Evolutionary conservation across 2,329 filamentous ascomycete genomes (phyloP).

Genomic region (Tricladium varicosporioides): DNA sequence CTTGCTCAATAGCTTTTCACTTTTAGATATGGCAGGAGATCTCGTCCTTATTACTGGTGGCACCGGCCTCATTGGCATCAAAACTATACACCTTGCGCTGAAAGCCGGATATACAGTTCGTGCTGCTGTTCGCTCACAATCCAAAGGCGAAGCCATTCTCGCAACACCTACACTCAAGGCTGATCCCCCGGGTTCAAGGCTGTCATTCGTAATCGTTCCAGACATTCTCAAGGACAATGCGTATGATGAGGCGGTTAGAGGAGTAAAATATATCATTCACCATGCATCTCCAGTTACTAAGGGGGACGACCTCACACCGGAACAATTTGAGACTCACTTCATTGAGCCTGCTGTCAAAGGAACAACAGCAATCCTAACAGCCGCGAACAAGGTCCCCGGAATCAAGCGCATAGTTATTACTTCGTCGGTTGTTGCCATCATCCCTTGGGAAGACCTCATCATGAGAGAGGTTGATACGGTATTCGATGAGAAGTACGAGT

Average conservation of each 20-base stretch:
- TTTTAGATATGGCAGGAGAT: conserved; percentile 15
- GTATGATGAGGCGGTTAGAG: conserved; percentile 41
- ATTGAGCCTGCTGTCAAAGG: conserved; percentile 37
- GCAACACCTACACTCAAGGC: conserved; percentile 31
- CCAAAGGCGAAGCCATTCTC: conserved; percentile 42
- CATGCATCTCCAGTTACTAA: conserved; percentile 25
- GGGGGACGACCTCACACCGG: conserved; percentile 40
- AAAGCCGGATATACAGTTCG: conserved; percentile 42
- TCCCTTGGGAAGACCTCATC: conserved; percentile 23
- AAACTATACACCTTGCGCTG: conserved; percentile 40
- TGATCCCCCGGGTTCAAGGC: conserved; percentile 32
- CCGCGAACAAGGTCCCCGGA: conserved; percentile 36
- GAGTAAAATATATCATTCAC: conserved; percentile 38
- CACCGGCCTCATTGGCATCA: conserved; percentile 50
- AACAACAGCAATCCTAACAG: conserved; percentile 37
- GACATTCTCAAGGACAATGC: conserved; percentile 38
- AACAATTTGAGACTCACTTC: conserved; percentile 40
- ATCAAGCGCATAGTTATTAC: conserved; percentile 45
- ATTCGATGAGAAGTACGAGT: conserved; percentile 21
- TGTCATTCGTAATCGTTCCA: conserved; percentile 37
- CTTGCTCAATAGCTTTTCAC: too few relatives aligned
- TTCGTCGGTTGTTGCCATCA: conserved; percentile 45
- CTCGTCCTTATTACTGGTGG: conserved; percentile 34
- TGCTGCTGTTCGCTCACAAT: conserved; percentile 43
- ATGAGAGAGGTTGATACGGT: conserved; percentile 23